Evolutionary conservation across 2,329 filamentous ascomycete genomes (phyloP), one percentile per base, ranked within the genome.

Genomic region (Macrophomina tecta): DNA sequence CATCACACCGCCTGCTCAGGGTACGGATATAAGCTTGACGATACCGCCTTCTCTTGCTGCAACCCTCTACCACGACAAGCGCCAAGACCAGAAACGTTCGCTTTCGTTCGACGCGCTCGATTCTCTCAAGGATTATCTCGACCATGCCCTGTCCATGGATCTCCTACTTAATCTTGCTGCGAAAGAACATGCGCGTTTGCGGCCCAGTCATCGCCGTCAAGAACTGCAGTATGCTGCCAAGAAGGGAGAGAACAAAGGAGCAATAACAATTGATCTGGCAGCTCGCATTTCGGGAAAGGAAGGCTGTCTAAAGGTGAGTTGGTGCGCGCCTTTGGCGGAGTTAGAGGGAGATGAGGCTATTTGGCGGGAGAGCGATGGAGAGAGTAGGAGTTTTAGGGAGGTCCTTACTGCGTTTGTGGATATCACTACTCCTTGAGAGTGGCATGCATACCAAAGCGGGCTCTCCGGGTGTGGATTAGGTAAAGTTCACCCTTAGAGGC

Each of bases 11-110:
- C 77, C 76, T 2, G 75, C 71, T 1, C 77, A 76, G 53, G 77
- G 77, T 49, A 74, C 75, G 5, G 76, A 78, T 64, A 74, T 76
- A 66, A 75, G 71, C 63, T 67, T 78, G 12, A 73, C 72, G 5
- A 68, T 79, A 5, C 76, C 77, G 8, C 68, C 73, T 4, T 70
- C 75, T 0, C 65, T 77, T 16, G 70, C 69, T 11, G 67, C 70
- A 7, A 71, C 75, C 42, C 72, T 78, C n/a, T 72, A 71, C 18
- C 68, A 76, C 1, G 72, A 73, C 45, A 69, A 69, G 12, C 52
- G 53, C 1, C 63, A 65, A n/a, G 42, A 7, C 5, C 63, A 46
- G 30, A 40, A 36, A 7, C 63, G 51, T 6, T 49, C 51, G 11
- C 42, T 65, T 14, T 58, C 63, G 9, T 65, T 65, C 42, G 63